Percentiles rank a stretch among this genome's conserved stretches.
These are phyloP conservation scores for Neodidymelliopsis sp. DNA, from an alignment of 2,329 filamentous ascomycete species.

Conservation along the genomic window DNA sequence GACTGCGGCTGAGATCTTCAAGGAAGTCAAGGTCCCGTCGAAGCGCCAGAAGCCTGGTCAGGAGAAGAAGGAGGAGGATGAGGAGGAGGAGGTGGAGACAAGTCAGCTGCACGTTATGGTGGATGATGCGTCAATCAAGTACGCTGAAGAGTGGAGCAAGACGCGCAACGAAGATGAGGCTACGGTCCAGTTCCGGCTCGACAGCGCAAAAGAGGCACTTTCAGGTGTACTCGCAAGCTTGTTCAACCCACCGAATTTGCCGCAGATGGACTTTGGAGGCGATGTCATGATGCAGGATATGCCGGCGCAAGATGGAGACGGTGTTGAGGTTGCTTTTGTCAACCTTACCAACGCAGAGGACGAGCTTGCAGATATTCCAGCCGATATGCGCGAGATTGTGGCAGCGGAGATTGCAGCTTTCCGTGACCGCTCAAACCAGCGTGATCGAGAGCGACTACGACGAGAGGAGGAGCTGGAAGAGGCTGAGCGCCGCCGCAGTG, in stretches of 20 bases:
- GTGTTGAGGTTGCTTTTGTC: constrained; percentile 88
- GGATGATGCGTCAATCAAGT: constrained; percentile 82
- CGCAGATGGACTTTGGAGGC: constrained; percentile 64
- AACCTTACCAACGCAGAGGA: constrained; percentile 78
- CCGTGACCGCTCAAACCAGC: constrained; percentile 85
- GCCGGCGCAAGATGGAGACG: constrained; percentile 61
- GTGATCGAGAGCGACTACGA: constrained; percentile 86
- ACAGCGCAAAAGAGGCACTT: constrained; percentile 72
- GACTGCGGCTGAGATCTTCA: constrained; percentile 83
- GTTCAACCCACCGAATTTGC: constrained; percentile 66
- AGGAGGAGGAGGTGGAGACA: constrained; percentile 65
- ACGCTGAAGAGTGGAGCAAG: constrained; percentile 82
- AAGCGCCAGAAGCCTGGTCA: constrained; percentile 71
- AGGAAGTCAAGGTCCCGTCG: constrained; percentile 80
- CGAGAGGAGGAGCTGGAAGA: constrained; percentile 93
- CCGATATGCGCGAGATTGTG: constrained; percentile 94
- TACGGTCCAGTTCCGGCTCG: constrained; percentile 71
- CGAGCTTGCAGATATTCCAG: constrained; percentile 92
- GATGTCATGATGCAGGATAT: constrained; percentile 74
- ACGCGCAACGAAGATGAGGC: constrained; percentile 69
- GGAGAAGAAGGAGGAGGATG: constrained; percentile 51
- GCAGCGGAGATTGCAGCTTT: constrained; percentile 94
- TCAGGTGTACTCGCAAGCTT: constrained; percentile 73
- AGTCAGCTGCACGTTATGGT: constrained; percentile 73
- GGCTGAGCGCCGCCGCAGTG: constrained; percentile 77